A percentile compares a stretch with the other conserved stretches of the same genome.
Evolutionary conservation across 176 grass and related monocot genomes (phyloP).

Genomic region (Guadua angustifolia): DNA sequence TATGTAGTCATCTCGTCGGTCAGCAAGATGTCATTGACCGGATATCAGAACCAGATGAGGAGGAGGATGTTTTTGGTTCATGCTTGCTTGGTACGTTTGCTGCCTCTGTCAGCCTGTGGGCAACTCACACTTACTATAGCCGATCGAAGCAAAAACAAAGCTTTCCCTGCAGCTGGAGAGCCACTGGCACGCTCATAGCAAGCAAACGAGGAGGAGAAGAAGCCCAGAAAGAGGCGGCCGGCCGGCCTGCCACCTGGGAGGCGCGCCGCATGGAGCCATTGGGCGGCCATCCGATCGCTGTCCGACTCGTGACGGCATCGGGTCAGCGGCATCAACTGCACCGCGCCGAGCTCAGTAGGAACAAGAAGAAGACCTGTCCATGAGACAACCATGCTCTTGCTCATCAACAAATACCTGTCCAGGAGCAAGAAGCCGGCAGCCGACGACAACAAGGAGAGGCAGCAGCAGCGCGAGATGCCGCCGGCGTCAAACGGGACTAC

Average conservation of each 20-base stretch:
- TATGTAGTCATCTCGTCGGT: slow-evolving; percentile 4
- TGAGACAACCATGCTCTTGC: slow-evolving; percentile 72
- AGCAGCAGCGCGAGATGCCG: slow-evolving; percentile 43
- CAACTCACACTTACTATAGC: too few species aligned
- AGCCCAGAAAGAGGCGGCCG: neutral
- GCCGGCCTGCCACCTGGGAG: neutral
- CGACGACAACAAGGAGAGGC: neutral
- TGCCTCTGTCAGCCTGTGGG: slow-evolving; percentile 3
- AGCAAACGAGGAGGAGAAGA: neutral
- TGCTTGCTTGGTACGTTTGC: slow-evolving; percentile 18
- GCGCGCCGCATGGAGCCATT: neutral
- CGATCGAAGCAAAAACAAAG: neutral
- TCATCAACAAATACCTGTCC: slow-evolving; percentile 68
- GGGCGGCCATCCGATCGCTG: slow-evolving; percentile 32
- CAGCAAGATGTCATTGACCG: slow-evolving; percentile 47
- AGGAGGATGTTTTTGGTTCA: neutral
- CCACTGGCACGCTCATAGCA: slow-evolving; percentile 22
- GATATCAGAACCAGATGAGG: neutral
- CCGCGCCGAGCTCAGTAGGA: neutral
- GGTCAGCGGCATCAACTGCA: slow-evolving; percentile 9
- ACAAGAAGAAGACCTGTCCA: slow-evolving; percentile 32
- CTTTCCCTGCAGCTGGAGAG: slow-evolving; percentile 2
- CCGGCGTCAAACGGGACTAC: neutral
- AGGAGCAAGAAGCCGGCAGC: slow-evolving; percentile 31
- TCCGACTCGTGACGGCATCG: slow-evolving; percentile 28